phyloP scores from a whole-genome alignment of 805 yeast species.

The Saccharomycodes ludwigii region DNA sequence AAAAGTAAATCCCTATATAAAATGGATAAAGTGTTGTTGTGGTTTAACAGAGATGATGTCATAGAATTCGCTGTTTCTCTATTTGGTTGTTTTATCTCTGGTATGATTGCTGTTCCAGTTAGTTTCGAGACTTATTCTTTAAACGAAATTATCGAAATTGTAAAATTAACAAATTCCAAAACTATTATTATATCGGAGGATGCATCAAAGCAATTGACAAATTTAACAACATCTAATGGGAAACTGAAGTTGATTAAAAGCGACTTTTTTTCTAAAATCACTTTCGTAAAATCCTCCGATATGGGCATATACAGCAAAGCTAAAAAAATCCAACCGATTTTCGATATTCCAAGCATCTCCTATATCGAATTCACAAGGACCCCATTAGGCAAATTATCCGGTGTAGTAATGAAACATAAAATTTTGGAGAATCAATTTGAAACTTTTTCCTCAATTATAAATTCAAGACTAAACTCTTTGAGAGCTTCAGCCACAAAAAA shows the following conservation, averaged over 20 bases:
- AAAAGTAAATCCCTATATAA: conserved; percentile 58
- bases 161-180: conserved; percentile 63
- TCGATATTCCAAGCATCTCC: conserved; percentile 73
- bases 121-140: conserved; percentile 54
- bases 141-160: conserved; percentile 57
- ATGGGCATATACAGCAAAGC: conserved; percentile 61
- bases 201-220: conserved; percentile 64
- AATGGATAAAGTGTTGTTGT: conserved; percentile 72
- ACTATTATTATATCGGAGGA: conserved; percentile 72
- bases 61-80: conserved; percentile 78
- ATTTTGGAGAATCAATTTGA: conserved; percentile 84
- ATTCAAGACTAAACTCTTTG: conserved; percentile 54
- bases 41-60: conserved; percentile 75
- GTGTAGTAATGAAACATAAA: conserved; percentile 85
- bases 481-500: conserved; percentile 31
- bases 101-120: conserved; percentile 89
- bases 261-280: conserved; percentile 19
- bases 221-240: conserved; percentile 32
- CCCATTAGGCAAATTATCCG: conserved; percentile 83
- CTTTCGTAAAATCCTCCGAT: conserved; percentile 60
- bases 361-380: conserved; percentile 87
- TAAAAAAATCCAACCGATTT: conserved; percentile 46
- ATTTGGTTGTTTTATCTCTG: conserved; percentile 86
- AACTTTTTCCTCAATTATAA: conserved; percentile 54
- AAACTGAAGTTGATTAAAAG: conserved; percentile 20